A percentile compares a stretch with the other conserved stretches of the same genome.
These are phyloP conservation scores for Cyanidiococcus yangmingshanensis DNA, from an alignment of 23 red algal species.

Conservation along the genomic window DNA sequence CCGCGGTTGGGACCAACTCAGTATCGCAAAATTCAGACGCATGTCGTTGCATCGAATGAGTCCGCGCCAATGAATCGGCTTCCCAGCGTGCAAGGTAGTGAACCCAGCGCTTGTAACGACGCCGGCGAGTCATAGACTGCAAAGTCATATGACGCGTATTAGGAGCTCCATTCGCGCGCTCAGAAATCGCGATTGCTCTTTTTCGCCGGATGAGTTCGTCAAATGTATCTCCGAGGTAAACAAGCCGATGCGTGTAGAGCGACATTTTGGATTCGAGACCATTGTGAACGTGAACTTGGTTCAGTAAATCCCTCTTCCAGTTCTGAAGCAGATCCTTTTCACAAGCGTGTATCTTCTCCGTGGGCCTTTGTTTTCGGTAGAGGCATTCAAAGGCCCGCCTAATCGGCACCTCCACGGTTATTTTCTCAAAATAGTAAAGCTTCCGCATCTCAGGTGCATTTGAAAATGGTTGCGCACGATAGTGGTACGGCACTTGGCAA, in stretches of 20 bases:
- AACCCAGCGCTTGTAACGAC: too few relatives aligned
- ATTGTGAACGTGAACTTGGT: not conserved
- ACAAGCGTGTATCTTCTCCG: not conserved
- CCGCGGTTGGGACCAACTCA: too few relatives aligned
- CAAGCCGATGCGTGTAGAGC: not conserved
- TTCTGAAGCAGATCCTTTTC: not conserved
- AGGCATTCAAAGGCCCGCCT: not conserved
- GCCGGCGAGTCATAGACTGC: too few relatives aligned
- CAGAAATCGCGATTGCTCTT: too few relatives aligned
- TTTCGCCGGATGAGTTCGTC: not conserved
- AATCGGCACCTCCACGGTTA: not conserved
- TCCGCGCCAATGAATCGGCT: too few relatives aligned
- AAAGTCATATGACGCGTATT: too few relatives aligned
- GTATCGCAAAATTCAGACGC: too few relatives aligned
- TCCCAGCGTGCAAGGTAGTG: too few relatives aligned
- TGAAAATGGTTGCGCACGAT: not conserved
- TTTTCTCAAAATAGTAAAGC: not conserved
- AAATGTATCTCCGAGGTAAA: not conserved
- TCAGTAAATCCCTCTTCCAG: not conserved
- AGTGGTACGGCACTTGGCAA: not conserved
- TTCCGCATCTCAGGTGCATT: not conserved
- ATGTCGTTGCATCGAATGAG: too few relatives aligned
- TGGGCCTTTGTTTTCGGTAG: not conserved
- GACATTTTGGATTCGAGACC: constrained; percentile 3
- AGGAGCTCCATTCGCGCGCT: too few relatives aligned